Base-by-base conservation (phyloP, 768 basidiomycete species). In the Serendipita vermifera region DNA sequence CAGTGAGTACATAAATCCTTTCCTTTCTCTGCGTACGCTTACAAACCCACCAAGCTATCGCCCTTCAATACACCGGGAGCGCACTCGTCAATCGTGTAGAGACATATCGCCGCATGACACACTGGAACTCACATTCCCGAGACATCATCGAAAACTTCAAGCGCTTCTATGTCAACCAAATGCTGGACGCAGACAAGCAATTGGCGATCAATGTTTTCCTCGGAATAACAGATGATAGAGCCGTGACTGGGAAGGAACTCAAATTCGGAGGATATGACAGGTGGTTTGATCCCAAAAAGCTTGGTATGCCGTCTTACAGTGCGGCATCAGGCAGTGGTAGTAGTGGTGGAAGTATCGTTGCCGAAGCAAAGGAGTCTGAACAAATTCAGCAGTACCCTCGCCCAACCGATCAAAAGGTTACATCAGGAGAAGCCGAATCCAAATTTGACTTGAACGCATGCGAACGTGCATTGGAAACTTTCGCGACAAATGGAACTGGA, bases 201-300 rank as follows among this genome's bases (percentile, higher is more conserved):
- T 77, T 85, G 6, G 93, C 94, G 4, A 99, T 97, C 66, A 92
- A 99, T 68, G 77, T 97, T n/a, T 98, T 98, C 68, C 80, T 98
- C 2, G 88, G 92, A 33, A 77, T 89, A 2, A 57, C 35, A 20
- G 56, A 56, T n/a, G 73, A 75, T 48, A 75, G 75, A 33, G 75
- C 79, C 56, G 73, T 75, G n/a, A 73, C 75, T 0, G 73, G 73
- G 33, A 66, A 70, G 2, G 71, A 76, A 1, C 73, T 74, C 2
- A 73, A 77, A 2, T 77, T 87, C 0, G 77, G 82, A 0, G 82
- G 83, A 7, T 97, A 98, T 66, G 80, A 78, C 61, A 74, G 84
- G 53, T 97, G 94, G 94, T 97, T 79, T 69, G 73, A 82, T 39
- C 73, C 79, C n/a, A 73, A 78, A 55, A 51, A 51, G 46, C 9